Percentiles rank a stretch among this genome's conserved stretches.
Conservation (phyloP, 1,139 yeast species). For the Lodderomyces elongisporus region DNA sequence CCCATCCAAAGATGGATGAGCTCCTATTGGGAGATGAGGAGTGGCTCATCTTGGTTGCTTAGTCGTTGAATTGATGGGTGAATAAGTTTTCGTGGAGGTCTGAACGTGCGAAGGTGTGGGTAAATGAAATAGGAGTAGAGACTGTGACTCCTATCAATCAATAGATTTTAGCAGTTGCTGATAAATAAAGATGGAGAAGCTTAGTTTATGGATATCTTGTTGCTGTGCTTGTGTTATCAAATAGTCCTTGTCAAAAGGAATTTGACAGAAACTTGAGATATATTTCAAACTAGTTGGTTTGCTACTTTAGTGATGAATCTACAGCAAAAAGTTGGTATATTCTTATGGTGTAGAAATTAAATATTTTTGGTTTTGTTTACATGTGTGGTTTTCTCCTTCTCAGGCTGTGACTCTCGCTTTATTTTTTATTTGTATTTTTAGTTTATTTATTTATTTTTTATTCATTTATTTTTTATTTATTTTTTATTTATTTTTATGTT, state of each 20-base stretch:
- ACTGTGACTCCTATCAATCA: too few relatives aligned
- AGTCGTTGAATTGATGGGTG: neutral
- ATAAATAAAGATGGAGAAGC: neutral
- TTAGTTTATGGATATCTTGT: neutral
- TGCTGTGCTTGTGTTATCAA: neutral
- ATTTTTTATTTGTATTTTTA: too few relatives aligned
- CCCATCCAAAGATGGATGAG: slow-evolving; percentile 45
- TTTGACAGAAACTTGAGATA: neutral
- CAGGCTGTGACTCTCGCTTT: too few relatives aligned
- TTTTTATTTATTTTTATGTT: too few relatives aligned
- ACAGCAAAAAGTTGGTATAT: neutral
- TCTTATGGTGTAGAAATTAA: neutral
- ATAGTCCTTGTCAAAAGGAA: neutral
- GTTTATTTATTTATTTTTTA: too few relatives aligned
- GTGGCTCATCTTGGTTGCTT: slow-evolving; percentile 28
- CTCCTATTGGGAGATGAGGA: slow-evolving; percentile 40
- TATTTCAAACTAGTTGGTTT: neutral
- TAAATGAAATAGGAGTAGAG: too few relatives aligned
- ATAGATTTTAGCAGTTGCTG: too few relatives aligned
- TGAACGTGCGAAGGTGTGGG: too few relatives aligned
- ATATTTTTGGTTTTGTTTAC: neutral
- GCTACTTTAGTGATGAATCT: neutral
- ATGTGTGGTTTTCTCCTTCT: too few relatives aligned
- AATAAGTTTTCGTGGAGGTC: too few relatives aligned
- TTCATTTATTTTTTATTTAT: too few relatives aligned